Percentiles rank a stretch among this genome's conserved stretches.
Conservation (phyloP, 179 eudicot genomes). For the Corrigiola litoralis region DNA sequence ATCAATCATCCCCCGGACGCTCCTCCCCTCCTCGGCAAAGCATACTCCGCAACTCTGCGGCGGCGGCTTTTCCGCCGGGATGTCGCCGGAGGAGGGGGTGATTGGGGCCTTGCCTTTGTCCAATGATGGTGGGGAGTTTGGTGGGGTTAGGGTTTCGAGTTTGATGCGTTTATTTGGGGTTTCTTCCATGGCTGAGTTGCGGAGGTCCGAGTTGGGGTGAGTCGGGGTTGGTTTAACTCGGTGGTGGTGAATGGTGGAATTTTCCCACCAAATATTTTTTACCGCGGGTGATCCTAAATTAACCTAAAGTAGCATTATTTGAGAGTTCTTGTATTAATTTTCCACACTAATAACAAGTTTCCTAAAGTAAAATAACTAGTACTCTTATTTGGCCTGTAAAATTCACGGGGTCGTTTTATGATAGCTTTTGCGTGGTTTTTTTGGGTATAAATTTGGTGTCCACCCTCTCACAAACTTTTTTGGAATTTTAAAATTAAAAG, state of each 20-base stretch:
- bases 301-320: too few relatives aligned
- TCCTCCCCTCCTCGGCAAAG: constrained; percentile 36
- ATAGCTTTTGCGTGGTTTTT: too few relatives aligned
- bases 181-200: constrained; percentile 15
- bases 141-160: constrained; percentile 27
- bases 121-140: constrained; percentile 19
- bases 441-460: too few relatives aligned
- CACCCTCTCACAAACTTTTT: too few relatives aligned
- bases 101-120: constrained; percentile 40
- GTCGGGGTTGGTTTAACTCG: neutral
- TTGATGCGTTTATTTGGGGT: constrained; percentile 50
- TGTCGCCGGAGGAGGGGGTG: constrained; percentile 3
- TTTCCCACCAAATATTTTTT: neutral
- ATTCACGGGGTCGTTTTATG: too few relatives aligned
- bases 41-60: constrained; percentile 60
- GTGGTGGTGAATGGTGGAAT: neutral
- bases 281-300: neutral
- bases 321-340: too few relatives aligned
- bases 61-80: constrained; percentile 27
- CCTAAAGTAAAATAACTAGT: too few relatives aligned
- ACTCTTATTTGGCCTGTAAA: too few relatives aligned
- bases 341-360: too few relatives aligned
- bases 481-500: too few relatives aligned
- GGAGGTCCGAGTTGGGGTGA: neutral
- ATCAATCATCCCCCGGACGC: constrained; percentile 60